A percentile compares a stretch with the other conserved stretches of the same genome.
These are phyloP conservation scores for Cyclotella sp. DNA, from an alignment of 108 stramenopile genomes.

Conservation along the genomic window DNA sequence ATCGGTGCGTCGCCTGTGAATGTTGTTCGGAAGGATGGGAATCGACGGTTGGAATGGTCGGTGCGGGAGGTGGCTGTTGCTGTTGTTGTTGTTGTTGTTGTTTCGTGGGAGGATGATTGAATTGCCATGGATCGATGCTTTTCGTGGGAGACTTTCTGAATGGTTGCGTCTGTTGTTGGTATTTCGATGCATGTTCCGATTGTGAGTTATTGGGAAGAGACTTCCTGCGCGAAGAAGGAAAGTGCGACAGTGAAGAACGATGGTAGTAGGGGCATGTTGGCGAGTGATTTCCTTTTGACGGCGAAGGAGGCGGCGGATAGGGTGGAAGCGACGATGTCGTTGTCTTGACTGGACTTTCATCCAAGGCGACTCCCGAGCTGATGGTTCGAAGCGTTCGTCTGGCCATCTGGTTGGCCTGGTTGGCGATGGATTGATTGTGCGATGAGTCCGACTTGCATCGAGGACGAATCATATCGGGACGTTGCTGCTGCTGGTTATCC, in stretches of 20 bases:
- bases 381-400: conserved; percentile 31
- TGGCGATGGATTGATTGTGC: neutral
- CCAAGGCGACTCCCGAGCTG: conserved; percentile 28
- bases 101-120: neutral
- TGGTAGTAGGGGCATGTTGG: conserved; percentile 2
- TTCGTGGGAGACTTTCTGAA: neutral
- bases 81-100: neutral
- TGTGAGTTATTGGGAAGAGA: neutral
- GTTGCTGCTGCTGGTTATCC: neutral
- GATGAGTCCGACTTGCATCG: conserved; percentile 22
- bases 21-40: neutral
- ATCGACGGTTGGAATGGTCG: too few species aligned
- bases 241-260: neutral
- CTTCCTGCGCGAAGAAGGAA: neutral
- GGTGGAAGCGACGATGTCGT: neutral
- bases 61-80: too few species aligned
- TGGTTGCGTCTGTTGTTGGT: neutral
- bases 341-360: neutral
- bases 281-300: conserved; percentile 5
- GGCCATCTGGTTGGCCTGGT: neutral
- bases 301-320: neutral
- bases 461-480: neutral
- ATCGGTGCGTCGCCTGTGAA: conserved; percentile 3
- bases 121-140: neutral
- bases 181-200: neutral